Base-by-base conservation (phyloP, 768 basidiomycete species). In the Trametes villosa region DNA sequence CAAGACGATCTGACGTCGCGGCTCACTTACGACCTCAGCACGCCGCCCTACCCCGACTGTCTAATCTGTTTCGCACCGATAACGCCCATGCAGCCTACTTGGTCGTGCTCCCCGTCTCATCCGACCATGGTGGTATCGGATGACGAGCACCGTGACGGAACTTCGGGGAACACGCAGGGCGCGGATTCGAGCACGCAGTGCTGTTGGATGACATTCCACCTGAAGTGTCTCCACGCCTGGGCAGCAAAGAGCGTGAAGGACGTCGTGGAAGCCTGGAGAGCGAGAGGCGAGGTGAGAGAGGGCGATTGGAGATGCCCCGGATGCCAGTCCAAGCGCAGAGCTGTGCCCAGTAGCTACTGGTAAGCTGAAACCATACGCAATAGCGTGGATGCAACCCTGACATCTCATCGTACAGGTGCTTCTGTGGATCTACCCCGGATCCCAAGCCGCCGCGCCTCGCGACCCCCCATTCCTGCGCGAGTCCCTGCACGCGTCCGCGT, bases 291-390 rank as follows among this genome's bases (percentile, higher is more conserved):
- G 66, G 79, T 83, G 12, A 78, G 81, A 55, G 77, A 76, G 15
- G 94, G 89, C 0, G 87, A 92, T 69, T 98, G 96, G 96, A 80
- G 89, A 53, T 98, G 96, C 73, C 96, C 96, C 0, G 94, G 92
- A 0, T 98, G 96, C 77, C 94, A 96, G 68, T 84, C 86, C 1
- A 87, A 86, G 58, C 79, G 95, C n/a, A 81, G 81, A 48, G 74
- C 74, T 1, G 83, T 89, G 1, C 91, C 92, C 0, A 79, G 77
- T 2, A 78, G 79, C 3, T 93, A 94, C 69, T 81, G 81, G 88
- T 90, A 68, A 47, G 56, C 59, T 18, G 40, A 24, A 22, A 27
- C 12, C 13, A 18, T 27, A 36, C 31, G 20, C 42, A 15, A 20
- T 1, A 26, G n/a, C 34, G 9, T 57, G 24, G 30, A 18, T 22